Base-by-base conservation (phyloP, 345 rosid species). In the Murraya paniculata region DNA sequence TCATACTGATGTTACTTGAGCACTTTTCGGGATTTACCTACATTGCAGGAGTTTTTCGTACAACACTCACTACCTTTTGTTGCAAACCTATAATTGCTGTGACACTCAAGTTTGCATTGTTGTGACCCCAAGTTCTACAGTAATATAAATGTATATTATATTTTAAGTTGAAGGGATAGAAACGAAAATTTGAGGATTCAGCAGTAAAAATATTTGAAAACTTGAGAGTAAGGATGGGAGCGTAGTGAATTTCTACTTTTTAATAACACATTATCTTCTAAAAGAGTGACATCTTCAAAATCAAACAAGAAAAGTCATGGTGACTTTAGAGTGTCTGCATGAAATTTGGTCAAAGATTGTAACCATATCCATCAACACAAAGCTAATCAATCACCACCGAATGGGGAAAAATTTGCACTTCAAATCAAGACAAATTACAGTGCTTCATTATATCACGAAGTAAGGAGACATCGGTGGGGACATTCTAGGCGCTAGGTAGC, bases 301-400 rank as follows among this genome's bases (percentile, higher is more conserved):
- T 59, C 48, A 31, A 53, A 24, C 10, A 22, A 41, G 2, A 56
- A 11, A 22, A 11, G 38, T 31, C 24, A 45, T 68, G 35, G 21
- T 24, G 31, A 38, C 72, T 11, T 41, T 4, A 67, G 22, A 30
- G 10, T 71, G 74, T 48, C 60, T 18, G 0, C 57, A 5, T 53
- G 22, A 53, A 18, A 16, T 61, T 28, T 38, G 68, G 68, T 73
- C 68, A 38, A 73, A 36, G 19, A 1, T 7, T 73, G 35, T n/a
- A 7, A n/a, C 53, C 14, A 71, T 22, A 19, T 30, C 4, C 14
- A 70, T 19, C 30, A 9, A 45, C 56, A 25, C 55, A 45, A 7
- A 39, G 30, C 74, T 24, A 60, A n/a, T 27, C 58, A 48, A 65
- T 39, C 73, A 56, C 48, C 53, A 41, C 78, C 62, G 75, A 72